Evolutionary conservation across 306 rosid species (phyloP).

Genomic region (Cucurbita maxima): DNA sequence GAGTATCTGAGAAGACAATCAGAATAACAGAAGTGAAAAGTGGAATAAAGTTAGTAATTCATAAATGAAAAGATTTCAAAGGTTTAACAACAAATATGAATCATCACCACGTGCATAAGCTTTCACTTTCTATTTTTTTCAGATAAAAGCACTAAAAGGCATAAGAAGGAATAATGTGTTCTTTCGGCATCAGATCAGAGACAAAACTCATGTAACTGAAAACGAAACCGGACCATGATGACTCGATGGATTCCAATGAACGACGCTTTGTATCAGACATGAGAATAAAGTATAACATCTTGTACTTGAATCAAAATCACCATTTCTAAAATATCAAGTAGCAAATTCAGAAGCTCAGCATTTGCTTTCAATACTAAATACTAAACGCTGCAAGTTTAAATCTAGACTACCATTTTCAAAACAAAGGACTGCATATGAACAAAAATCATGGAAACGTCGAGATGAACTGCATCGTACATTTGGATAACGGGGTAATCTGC

Average conservation of each 20-base stretch:
- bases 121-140: not conserved
- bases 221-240: not conserved
- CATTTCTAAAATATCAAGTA: not conserved
- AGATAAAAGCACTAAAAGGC: not conserved
- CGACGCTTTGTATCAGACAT: not conserved
- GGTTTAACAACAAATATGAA: not conserved
- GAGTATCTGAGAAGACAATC: constrained; percentile 47
- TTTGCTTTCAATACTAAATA: not conserved
- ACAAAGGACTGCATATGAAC: not conserved
- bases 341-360: not conserved
- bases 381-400: not conserved
- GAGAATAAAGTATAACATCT: not conserved
- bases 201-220: not conserved
- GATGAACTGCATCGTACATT: constrained; percentile 29
- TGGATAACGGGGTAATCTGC: constrained; percentile 67
- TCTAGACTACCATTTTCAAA: not conserved
- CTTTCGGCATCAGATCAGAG: not conserved
- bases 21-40: not conserved
- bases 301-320: not conserved
- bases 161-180: not conserved
- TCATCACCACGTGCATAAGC: not conserved
- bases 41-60: not conserved
- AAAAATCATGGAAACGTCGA: not conserved
- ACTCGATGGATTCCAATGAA: not conserved
- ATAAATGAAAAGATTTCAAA: not conserved